Base-by-base conservation (phyloP, 805 yeast species). In the Groenewaldozyma salmanticensis region DNA sequence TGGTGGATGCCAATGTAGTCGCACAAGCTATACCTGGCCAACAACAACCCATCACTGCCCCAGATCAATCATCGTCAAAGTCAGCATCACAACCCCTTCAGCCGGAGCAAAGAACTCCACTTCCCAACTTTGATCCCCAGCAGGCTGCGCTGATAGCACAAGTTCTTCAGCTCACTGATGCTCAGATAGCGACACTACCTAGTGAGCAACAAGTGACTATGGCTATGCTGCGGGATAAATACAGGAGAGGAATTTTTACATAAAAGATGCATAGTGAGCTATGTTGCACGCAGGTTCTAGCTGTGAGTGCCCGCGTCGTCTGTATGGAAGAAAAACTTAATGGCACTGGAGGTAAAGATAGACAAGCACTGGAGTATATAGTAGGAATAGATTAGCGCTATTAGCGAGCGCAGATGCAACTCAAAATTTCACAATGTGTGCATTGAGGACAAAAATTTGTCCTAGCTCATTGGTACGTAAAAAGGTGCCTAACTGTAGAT, bases 91-190 rank as follows among this genome's bases (percentile, higher is more conserved):
- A 48, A 9, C 47, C 50, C 2, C 42, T 47, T 29, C 38, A 35
- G 21, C 42, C 40, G 19, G 37, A 44, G 6, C 40, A 39, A 6
- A 11, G 19, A 2, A 38, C 27, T 13, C 42, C 40, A 19, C 44
- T 52, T 11, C 49, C 43, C 15, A 35, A 27, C 19, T 31, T 42
- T 16, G 65, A 54, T 32, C 59, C 65, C 4, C 70, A 64, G 40
- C 73, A 74, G 48, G 60, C 62, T 11, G 71, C 58, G 3, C 55
- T 74, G 44, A 64, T 77, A 33, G 67, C 62, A 42, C 75, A 72
- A 44, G 76, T 77, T 4, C 41, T 75, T 18, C 64, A 61, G 31
- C 57, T 75, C 27, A 56, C 71, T 9, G 75, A 74, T 31, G 71
- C 66, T 15, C 77, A 75, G 45, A 55, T 77, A 5, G 54, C 56